Percentiles rank a stretch among this genome's conserved stretches.
Evolutionary conservation across 2,329 filamentous ascomycete genomes (phyloP).

Genomic region (Hymenoscyphus scutula): DNA sequence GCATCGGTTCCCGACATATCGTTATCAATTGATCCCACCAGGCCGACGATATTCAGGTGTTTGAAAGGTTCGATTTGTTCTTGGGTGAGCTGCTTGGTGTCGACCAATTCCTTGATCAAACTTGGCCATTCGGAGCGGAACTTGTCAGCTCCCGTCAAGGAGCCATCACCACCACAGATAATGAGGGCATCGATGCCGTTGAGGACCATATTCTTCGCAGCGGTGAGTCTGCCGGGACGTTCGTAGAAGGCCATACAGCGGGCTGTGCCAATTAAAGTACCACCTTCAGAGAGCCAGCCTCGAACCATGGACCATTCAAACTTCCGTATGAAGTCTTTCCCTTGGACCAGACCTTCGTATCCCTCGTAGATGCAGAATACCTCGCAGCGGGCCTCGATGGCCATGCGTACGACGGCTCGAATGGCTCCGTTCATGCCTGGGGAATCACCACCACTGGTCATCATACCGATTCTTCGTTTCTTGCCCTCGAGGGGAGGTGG

Average conservation of each 20-base stretch:
- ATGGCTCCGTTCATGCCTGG: constrained; percentile 75
- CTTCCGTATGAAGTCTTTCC: constrained; percentile 81
- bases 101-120: constrained; percentile 79
- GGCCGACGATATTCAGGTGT: constrained; percentile 91
- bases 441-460: constrained; percentile 73
- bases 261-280: constrained; percentile 93
- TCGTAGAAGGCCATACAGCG: constrained; percentile 91
- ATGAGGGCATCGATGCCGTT: constrained; percentile 94
- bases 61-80: constrained; percentile 74
- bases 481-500: constrained; percentile 31
- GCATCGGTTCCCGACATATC: constrained; percentile 96
- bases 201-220: constrained; percentile 91
- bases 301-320: constrained; percentile 93
- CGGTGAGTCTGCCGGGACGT: constrained; percentile 75
- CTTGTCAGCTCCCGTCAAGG: constrained; percentile 89
- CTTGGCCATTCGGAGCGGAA: constrained; percentile 92
- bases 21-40: constrained; percentile 98
- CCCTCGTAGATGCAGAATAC: constrained; percentile 85
- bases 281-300: constrained; percentile 89
- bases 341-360: constrained; percentile 90
- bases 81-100: constrained; percentile 65
- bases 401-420: constrained; percentile 79
- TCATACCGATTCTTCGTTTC: constrained; percentile 56
- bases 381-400: constrained; percentile 79
- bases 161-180: constrained; percentile 96